Percentiles rank a stretch among this genome's conserved stretches.
Evolutionary conservation across 345 rosid genomes (phyloP).

Genomic region (Populus alba): DNA sequence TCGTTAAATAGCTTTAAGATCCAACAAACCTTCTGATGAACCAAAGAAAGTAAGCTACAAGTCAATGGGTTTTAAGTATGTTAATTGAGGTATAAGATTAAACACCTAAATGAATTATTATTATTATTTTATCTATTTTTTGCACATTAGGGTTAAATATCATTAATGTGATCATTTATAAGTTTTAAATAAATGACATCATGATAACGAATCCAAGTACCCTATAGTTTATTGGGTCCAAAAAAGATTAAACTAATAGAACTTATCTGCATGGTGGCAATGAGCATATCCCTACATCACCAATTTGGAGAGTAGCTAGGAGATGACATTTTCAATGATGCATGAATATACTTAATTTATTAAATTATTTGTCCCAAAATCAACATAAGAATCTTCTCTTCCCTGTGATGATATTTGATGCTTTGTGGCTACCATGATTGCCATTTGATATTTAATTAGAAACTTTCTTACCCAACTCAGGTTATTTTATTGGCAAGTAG

Average conservation of each 20-base stretch:
- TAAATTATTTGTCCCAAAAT: not conserved
- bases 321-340: not conserved
- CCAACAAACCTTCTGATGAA: too few species aligned
- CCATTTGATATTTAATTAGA: not conserved
- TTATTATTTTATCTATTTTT: too few species aligned
- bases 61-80: too few species aligned
- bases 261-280: not conserved
- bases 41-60: too few species aligned
- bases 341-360: not conserved
- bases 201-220: not conserved
- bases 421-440: not conserved
- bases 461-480: not conserved
- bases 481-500: not conserved
- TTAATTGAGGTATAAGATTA: too few species aligned
- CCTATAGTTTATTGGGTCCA: too few species aligned
- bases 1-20: too few species aligned
- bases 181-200: too few species aligned
- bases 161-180: too few species aligned
- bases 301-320: conserved; percentile 1
- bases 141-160: too few species aligned
- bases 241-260: not conserved
- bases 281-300: not conserved
- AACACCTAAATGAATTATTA: too few species aligned
- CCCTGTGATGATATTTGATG: not conserved
- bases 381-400: not conserved